Percentiles rank a stretch among this genome's conserved stretches.
Conservation (phyloP, 2,329 filamentous ascomycete genomes). For the Phoma sp. region DNA sequence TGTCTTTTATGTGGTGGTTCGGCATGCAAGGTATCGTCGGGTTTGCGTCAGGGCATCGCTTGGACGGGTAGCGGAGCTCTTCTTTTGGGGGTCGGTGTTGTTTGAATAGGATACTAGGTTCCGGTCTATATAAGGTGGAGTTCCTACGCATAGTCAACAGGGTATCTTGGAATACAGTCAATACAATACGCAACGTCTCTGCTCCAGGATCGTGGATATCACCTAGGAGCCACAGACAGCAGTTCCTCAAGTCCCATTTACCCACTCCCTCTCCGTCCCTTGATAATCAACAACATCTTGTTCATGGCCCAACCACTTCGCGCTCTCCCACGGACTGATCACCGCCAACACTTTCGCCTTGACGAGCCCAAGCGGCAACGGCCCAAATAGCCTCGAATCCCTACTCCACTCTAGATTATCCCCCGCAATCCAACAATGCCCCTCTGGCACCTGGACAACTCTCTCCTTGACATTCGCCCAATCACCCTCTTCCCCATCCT, state of each 20-base stretch:
- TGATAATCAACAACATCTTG: constrained; percentile 22
- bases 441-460: constrained; percentile 82
- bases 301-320: constrained; percentile 36
- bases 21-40: too few relatives aligned
- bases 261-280: constrained; percentile 21
- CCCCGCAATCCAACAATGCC: constrained; percentile 90
- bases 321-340: constrained; percentile 29
- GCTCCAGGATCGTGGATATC: too few relatives aligned
- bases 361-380: constrained; percentile 83
- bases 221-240: too few relatives aligned
- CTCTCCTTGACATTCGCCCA: constrained; percentile 40
- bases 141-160: too few relatives aligned
- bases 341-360: constrained; percentile 76
- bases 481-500: constrained; percentile 32
- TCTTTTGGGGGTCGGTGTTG: too few relatives aligned
- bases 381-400: constrained; percentile 87
- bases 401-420: constrained; percentile 86
- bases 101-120: too few relatives aligned
- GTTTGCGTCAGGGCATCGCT: too few relatives aligned
- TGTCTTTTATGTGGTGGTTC: too few relatives aligned
- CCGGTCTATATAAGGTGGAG: too few relatives aligned
- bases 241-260: background rate
- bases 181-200: too few relatives aligned
- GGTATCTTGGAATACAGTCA: too few relatives aligned
- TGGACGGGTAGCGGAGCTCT: too few relatives aligned